A percentile compares a stretch with the other conserved stretches of the same genome.
phyloP scores from a whole-genome alignment of 129 eudicot genomes.

The Kitagawia praeruptora region DNA sequence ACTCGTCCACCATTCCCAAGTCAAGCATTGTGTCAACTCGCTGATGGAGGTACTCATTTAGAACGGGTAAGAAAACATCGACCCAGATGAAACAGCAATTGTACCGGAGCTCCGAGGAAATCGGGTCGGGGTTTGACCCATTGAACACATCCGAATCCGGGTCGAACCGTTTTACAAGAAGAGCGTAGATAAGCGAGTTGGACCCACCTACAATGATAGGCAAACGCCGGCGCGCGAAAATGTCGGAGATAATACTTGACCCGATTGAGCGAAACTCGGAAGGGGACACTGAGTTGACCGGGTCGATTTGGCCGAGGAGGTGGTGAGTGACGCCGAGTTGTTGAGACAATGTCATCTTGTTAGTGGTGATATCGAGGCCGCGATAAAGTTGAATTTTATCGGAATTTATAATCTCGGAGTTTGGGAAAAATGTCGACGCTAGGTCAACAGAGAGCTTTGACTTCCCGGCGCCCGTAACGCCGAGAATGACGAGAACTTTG shows the following conservation, averaged over 20 bases:
- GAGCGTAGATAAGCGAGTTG: slow-evolving; percentile 58
- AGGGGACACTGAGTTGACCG: slow-evolving; percentile 34
- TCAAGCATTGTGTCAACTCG: slow-evolving; percentile 90
- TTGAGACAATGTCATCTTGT: slow-evolving; percentile 55
- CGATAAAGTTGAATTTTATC: slow-evolving; percentile 76
- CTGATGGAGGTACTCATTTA: slow-evolving; percentile 43
- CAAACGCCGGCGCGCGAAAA: slow-evolving; percentile 27
- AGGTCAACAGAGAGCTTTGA: slow-evolving; percentile 64
- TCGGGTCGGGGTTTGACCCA: slow-evolving; percentile 30
- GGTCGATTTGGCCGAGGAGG: slow-evolving; percentile 53
- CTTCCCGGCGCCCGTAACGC: slow-evolving; percentile 78
- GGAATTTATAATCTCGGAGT: slow-evolving; percentile 56
- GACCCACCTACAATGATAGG: slow-evolving; percentile 85
- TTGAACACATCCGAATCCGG: slow-evolving; percentile 38
- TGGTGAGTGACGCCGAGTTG: slow-evolving; percentile 54
- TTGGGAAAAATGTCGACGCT: slow-evolving; percentile 30
- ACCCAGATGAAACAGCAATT: slow-evolving; percentile 73
- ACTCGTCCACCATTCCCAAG: slow-evolving; percentile 75
- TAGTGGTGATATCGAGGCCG: slow-evolving; percentile 65
- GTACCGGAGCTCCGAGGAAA: slow-evolving; percentile 42
- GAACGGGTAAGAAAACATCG: slow-evolving; percentile 46
- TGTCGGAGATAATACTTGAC: slow-evolving; percentile 19
- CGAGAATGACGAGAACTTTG: slow-evolving; percentile 52
- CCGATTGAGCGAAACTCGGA: slow-evolving; percentile 45
- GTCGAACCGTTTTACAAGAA: slow-evolving; percentile 40